Base-by-base conservation (phyloP, 2,329 filamentous ascomycete genomes). In the Botryotinia calthae region DNA sequence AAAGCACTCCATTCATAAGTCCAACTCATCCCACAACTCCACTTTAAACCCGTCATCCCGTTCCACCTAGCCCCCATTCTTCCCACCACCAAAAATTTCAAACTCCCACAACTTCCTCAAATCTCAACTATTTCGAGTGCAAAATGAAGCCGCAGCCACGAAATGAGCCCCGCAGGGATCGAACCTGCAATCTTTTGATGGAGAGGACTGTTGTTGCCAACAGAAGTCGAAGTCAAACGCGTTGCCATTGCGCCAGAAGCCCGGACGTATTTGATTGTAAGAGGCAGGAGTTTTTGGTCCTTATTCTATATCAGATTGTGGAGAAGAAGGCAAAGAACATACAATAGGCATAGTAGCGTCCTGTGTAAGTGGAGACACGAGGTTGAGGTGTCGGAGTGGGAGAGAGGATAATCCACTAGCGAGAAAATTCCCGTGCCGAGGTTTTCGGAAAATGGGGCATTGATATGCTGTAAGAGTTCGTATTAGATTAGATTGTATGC, bases 231-330 rank as follows among this genome's bases (percentile, higher is more conserved):
- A 67, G 64, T 67, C 64, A 67, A 67, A 67, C 64, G 64, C 64
- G 64, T 67, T 67, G 31, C 64, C 64, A 67, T 67, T 67, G 64
- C 64, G 64, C 64, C 64, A 67, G 31, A 22, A 54, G 46, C 64
- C 64, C 64, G 2, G 4, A 4, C 14, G 1, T 14, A n/a, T n/a
- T 66, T 62, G 25, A 42, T 42, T 62, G 59, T 2, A 4, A 7
- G 18, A 0, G 0, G 0, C 0, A 2, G 0, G 0, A 0, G 0
- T 16, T 40, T 28, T 0, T 3, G 0, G 1, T 34, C n/a, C n/a
- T 37, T 51, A n/a, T 18, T 4, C 5, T 58, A 37, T 37, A 0
- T 1, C 8, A 37, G 1, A 8, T 37, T 37, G 37, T 20, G 2
- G 1, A 10, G 6, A 1, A 10, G 18, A 37, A 58, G 28, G 22